Evolutionary conservation across 805 yeast genomes (phyloP), one percentile per base, ranked within the genome.

Genomic region (Lipomyces sp.): DNA sequence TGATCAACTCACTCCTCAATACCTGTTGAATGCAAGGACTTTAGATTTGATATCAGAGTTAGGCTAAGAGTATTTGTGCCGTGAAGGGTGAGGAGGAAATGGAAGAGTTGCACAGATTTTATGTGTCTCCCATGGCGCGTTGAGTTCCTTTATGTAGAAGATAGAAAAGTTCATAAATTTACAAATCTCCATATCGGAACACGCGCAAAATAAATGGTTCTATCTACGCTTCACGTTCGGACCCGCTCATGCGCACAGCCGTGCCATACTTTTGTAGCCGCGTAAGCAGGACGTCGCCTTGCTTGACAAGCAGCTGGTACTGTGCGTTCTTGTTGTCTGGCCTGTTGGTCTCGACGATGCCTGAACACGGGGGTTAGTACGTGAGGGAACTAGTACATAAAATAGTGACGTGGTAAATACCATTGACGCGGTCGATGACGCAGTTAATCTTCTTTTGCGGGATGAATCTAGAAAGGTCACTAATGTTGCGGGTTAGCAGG

Each of bases 201-300:
- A n/a, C n/a, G n/a, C n/a, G n/a, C n/a, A n/a, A n/a, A n/a, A n/a
- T n/a, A n/a, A n/a, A n/a, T n/a, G n/a, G n/a, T n/a, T n/a, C n/a
- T n/a, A n/a, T n/a, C n/a, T n/a, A 57, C 23, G 55, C 54, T 18
- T 57, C 68, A 32, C 57, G 54, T 52, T 89, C 96, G 24, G 95
- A 86, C 42, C 98, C 97, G 65, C 95, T 84, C 63, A 93, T 77
- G 68, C 95, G 86, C 43, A 93, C 98, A 21, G 97, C 96, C 39
- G 98, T 96, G 41, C 96, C 95, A 63, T 91, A 93, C 69, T 90
- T 93, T 69, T 93, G 98, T 65, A 93, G 77, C 69, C 91, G 93
- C 16, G 98, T 91, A 67, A 93, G 79, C 63, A 93, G 75, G 1
- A 83, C 81, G 65, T 93, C 98, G 57, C 98, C 98, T 66, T 84